A percentile compares a stretch with the other conserved stretches of the same genome.
Conservation (phyloP, 371 early-diverging fungal species). For the Parasitella parasitica region DNA sequence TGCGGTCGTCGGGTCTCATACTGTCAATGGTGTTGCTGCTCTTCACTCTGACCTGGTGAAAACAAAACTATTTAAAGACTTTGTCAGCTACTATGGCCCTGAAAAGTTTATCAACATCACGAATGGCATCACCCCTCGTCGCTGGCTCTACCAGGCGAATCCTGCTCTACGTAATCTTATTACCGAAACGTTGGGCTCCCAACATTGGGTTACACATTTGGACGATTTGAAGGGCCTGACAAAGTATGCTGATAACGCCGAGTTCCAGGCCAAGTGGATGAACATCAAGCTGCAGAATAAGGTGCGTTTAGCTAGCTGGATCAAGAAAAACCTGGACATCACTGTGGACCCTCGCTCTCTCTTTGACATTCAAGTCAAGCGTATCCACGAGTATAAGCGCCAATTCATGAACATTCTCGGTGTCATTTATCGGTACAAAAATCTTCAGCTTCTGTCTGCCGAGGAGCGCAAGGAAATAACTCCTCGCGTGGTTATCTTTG, state of each 20-base stretch:
- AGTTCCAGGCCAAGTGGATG: slow-evolving; percentile 84
- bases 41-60: slow-evolving; percentile 89
- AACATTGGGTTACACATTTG: slow-evolving; percentile 70
- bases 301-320: slow-evolving; percentile 80
- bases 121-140: slow-evolving; percentile 90
- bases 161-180: slow-evolving; percentile 80
- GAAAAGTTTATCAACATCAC: slow-evolving; percentile 91
- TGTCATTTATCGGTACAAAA: slow-evolving; percentile 87
- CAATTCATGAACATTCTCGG: slow-evolving; percentile 95
- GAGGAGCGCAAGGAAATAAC: slow-evolving; percentile 63
- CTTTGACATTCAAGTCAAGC: slow-evolving; percentile 94
- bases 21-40: slow-evolving; percentile 92
- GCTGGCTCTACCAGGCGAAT: slow-evolving; percentile 95
- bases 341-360: slow-evolving; percentile 80
- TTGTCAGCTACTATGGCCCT: slow-evolving; percentile 77
- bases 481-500: slow-evolving; percentile 81
- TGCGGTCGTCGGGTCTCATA: slow-evolving; percentile 79
- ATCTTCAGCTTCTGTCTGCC: slow-evolving; percentile 68
- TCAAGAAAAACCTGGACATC: slow-evolving; percentile 63
- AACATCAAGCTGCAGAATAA: slow-evolving; percentile 86
- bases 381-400: slow-evolving; percentile 96
- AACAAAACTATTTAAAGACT: slow-evolving; percentile 82
- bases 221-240: slow-evolving; percentile 60
- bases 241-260: slow-evolving; percentile 55
- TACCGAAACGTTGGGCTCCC: slow-evolving; percentile 71